These are phyloP conservation scores for Nyssa sinensis DNA, from an alignment of 148 eudicot species.

Conservation along the genomic window DNA sequence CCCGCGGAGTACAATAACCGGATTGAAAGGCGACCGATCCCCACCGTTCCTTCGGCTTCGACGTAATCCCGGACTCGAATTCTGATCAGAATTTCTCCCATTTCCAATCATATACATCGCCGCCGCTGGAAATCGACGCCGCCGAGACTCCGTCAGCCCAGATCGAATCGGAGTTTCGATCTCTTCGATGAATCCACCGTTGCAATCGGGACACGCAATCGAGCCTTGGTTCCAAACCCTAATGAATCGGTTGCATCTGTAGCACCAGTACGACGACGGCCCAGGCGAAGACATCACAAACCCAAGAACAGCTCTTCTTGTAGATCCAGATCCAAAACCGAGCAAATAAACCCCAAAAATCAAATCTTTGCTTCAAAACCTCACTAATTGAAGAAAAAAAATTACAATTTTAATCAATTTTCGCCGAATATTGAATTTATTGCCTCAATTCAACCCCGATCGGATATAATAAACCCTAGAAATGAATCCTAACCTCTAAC, in stretches of 20 bases:
- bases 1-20: conserved; percentile 86
- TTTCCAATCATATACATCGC: conserved; percentile 50
- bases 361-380: not conserved
- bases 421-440: not conserved
- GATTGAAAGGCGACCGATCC: conserved; percentile 86
- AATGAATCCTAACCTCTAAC: not conserved
- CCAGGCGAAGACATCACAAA: conserved; percentile 23
- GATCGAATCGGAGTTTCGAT: conserved; percentile 42
- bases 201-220: conserved; percentile 71
- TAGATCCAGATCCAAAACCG: conserved; percentile 3
- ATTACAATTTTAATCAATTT: no score
- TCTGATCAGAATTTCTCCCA: conserved; percentile 30
- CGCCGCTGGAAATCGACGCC: conserved; percentile 54
- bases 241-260: conserved; percentile 80
- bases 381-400: not conserved
- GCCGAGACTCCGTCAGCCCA: conserved; percentile 41
- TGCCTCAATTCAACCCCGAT: not conserved
- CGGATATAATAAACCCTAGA: not conserved
- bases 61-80: conserved; percentile 33
- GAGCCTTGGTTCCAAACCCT: conserved; percentile 44
- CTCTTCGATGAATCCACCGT: conserved; percentile 74
- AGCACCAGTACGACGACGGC: conserved; percentile 70
- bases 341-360: not conserved
- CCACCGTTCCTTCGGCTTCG: conserved; percentile 55
- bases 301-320: not conserved